Evolutionary conservation across 371 early-diverging fungal species (phyloP).

Genomic region (Saksenaea vasiformis): DNA sequence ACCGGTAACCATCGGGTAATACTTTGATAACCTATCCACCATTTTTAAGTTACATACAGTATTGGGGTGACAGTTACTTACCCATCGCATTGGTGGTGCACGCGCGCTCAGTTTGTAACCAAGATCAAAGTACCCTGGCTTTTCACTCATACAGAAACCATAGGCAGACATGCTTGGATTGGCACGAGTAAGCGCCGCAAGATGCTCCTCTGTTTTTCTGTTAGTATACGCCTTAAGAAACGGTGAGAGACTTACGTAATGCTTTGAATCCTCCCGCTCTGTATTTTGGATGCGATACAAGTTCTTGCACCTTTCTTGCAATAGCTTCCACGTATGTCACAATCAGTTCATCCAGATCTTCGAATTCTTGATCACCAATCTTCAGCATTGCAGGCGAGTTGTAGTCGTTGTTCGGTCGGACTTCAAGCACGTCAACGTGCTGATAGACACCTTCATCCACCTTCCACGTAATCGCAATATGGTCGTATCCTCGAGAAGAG

Average conservation of each 20-base stretch:
- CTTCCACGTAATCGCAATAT: slow-evolving; percentile 94
- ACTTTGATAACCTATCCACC: slow-evolving; percentile 56
- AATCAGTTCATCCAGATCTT: slow-evolving; percentile 90
- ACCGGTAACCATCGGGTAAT: slow-evolving; percentile 62
- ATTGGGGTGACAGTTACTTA: slow-evolving; percentile 11
- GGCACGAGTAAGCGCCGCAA: slow-evolving; percentile 38
- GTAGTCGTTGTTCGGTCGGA: slow-evolving; percentile 71
- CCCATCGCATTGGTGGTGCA: slow-evolving; percentile 41
- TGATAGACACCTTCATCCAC: slow-evolving; percentile 83
- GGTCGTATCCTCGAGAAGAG: slow-evolving; percentile 83
- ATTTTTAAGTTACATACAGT: neutral
- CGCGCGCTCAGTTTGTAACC: slow-evolving; percentile 49
- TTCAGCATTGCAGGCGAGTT: slow-evolving; percentile 59
- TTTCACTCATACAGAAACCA: slow-evolving; percentile 55
- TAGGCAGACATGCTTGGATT: slow-evolving; percentile 60
- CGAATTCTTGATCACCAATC: slow-evolving; percentile 67
- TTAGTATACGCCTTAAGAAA: neutral
- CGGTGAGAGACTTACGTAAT: slow-evolving; percentile 25
- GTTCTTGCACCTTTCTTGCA: slow-evolving; percentile 64
- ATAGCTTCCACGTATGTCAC: slow-evolving; percentile 89
- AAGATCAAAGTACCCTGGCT: slow-evolving; percentile 55
- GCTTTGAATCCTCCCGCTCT: slow-evolving; percentile 36
- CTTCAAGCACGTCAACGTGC: slow-evolving; percentile 88
- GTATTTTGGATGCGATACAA: slow-evolving; percentile 69
- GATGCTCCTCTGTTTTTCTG: slow-evolving; percentile 28